Conservation (phyloP, 139 green algal species). For the Raphidocelis subcapitata region DNA sequence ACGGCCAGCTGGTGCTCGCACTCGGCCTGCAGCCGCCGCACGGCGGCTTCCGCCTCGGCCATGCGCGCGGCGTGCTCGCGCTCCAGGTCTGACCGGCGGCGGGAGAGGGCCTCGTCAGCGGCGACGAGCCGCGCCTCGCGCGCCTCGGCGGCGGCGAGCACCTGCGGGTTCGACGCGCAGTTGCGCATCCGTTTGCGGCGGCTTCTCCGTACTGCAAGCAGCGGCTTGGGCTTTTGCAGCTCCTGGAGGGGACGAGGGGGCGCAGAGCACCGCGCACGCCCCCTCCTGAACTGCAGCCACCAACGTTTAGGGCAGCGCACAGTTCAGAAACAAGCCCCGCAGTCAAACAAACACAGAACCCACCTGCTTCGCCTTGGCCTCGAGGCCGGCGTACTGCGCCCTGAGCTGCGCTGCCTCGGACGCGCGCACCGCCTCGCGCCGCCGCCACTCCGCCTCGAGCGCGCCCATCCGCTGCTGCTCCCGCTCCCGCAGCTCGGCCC, state of each 20-base stretch:
- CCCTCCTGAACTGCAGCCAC: background rate
- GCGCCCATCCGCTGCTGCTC: slow-evolving; percentile 57
- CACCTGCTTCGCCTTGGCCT: slow-evolving; percentile 42
- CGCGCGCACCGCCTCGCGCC: slow-evolving; percentile 44
- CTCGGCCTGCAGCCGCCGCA: slow-evolving; percentile 63
- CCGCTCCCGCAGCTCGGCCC: slow-evolving; percentile 21
- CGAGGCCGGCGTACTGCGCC: slow-evolving; percentile 36
- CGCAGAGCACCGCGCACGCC: background rate
- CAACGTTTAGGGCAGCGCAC: background rate
- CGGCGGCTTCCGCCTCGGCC: slow-evolving; percentile 61
- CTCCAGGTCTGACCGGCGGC: slow-evolving; percentile 49
- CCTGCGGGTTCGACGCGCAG: slow-evolving; percentile 8
- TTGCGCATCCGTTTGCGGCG: background rate
- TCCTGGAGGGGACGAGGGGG: background rate
- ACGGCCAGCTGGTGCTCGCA: slow-evolving; percentile 74
- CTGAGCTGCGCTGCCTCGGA: slow-evolving; percentile 18
- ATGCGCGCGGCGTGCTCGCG: slow-evolving; percentile 48
- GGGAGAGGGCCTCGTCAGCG: slow-evolving; percentile 42
- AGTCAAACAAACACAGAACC: background rate
- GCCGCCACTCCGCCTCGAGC: slow-evolving; percentile 65
- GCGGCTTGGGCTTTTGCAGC: background rate
- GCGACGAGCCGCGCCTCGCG: slow-evolving; percentile 48
- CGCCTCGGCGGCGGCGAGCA: slow-evolving; percentile 39
- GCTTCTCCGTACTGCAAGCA: background rate
- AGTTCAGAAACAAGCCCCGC: background rate